These are phyloP conservation scores for Sclerotinia trifoliorum DNA, from an alignment of 2,329 filamentous ascomycete species.

Conservation along the genomic window DNA sequence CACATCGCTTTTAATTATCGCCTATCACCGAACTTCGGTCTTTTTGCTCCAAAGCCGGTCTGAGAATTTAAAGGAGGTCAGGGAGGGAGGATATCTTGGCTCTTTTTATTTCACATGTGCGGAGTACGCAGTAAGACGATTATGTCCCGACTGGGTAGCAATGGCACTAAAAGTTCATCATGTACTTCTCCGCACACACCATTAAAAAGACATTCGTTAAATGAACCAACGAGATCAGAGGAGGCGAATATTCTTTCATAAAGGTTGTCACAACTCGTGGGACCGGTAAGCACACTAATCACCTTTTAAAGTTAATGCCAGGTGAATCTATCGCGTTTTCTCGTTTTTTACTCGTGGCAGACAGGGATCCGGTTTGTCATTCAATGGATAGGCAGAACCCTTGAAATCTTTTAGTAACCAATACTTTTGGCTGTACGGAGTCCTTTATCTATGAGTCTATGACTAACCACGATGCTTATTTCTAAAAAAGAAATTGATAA, in stretches of 20 bases:
- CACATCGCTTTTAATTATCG: background rate
- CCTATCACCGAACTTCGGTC: background rate
- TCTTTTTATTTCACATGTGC: background rate
- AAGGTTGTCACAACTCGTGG: constrained; percentile 7
- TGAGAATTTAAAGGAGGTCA: background rate
- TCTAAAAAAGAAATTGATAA: too few relatives aligned
- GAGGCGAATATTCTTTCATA: background rate
- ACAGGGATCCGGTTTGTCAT: background rate
- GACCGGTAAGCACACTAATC: constrained; percentile 3
- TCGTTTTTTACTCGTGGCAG: constrained; percentile 19
- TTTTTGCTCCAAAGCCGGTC: background rate
- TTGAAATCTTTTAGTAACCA: background rate
- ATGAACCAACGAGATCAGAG: background rate
- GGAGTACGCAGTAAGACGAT: constrained; percentile 5
- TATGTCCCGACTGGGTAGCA: constrained; percentile 2
- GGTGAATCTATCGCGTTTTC: constrained; percentile 15
- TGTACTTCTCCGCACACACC: background rate
- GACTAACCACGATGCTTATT: too few relatives aligned
- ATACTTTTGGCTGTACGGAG: background rate
- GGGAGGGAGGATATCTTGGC: background rate
- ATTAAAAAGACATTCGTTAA: background rate
- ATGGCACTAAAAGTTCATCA: background rate
- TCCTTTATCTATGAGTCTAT: too few relatives aligned
- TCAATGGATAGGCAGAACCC: background rate
- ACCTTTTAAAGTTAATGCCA: background rate